Base-by-base conservation (phyloP, 75 land plant genomes). In the Azolla pinnata region DNA sequence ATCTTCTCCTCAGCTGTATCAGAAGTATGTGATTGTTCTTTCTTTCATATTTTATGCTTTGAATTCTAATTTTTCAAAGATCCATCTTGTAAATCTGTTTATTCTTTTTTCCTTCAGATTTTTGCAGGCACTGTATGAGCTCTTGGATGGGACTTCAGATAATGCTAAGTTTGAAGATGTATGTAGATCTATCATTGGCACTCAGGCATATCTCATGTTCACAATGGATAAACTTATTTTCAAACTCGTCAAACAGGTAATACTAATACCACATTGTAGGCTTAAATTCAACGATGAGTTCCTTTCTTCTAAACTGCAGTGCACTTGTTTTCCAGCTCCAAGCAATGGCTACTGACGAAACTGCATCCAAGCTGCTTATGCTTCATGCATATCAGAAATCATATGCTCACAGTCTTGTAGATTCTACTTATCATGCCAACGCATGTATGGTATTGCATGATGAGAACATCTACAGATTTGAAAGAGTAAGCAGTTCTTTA, bases 81-180 rank as follows among this genome's bases (percentile, higher is more conserved):
- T n/a, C n/a, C n/a, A n/a, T n/a, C n/a, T n/a, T n/a, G n/a, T n/a
- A n/a, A n/a, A n/a, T n/a, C n/a, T n/a, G n/a, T n/a, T n/a, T n/a
- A n/a, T n/a, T n/a, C n/a, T n/a, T n/a, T n/a, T n/a, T n/a, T n/a
- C n/a, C n/a, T n/a, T 72, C 71, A 85, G 96, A 60, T 93, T 93
- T 63, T 70, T 83, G 79, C 69, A 51, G 60, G 81, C 79, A 8
- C 70, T 93, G 24, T 79, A 75, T 62, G 78, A 65, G 59, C 54
- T 93, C 21, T 83, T 93, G n/a, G 90, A 93, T 69, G 98, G 98
- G 2, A 74, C 96, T 53, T 65, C 90, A 46, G 90, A 89, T 62
- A 93, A 89, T 68, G 72, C 89, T 20, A 93, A 83, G 66, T 93
- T 83, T 71, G 98, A 93, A 60, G 98, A 93, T 74, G 98, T 89